Conservation (phyloP, 2,329 filamentous ascomycete genomes). For the Fusarium sp. region DNA sequence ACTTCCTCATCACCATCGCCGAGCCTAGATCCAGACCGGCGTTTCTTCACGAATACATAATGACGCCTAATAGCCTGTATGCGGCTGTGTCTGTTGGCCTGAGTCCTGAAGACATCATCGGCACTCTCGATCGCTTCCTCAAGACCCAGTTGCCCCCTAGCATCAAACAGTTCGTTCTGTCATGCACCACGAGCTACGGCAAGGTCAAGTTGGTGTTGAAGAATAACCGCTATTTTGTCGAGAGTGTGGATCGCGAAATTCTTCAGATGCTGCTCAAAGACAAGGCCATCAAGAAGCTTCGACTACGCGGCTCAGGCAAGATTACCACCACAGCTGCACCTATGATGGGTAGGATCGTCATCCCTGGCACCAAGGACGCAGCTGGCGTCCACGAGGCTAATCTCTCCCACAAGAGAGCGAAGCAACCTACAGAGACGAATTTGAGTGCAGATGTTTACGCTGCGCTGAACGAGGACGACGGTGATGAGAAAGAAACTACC, state of each 20-base stretch:
- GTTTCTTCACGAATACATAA: constrained; percentile 87
- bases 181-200: constrained; percentile 85
- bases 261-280: constrained; percentile 83
- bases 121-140: constrained; percentile 82
- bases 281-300: constrained; percentile 77
- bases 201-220: constrained; percentile 92
- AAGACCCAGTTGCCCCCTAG: constrained; percentile 82
- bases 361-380: constrained; percentile 88
- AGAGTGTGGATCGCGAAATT: constrained; percentile 83
- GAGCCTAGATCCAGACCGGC: constrained; percentile 87
- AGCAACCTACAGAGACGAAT: background rate
- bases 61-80: constrained; percentile 89
- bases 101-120: constrained; percentile 70
- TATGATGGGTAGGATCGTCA: constrained; percentile 82
- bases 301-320: constrained; percentile 72
- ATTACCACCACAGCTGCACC: constrained; percentile 80
- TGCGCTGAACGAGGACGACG: constrained; percentile 69
- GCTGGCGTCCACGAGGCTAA: constrained; percentile 81
- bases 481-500: constrained; percentile 81
- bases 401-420: background rate
- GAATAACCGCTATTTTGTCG: constrained; percentile 87
- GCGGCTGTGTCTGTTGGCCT: constrained; percentile 90
- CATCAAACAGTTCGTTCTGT: constrained; percentile 77
- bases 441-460: background rate
- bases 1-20: constrained; percentile 91